These are phyloP conservation scores for Brettanomyces sp. DNA, from an alignment of 805 yeast species.

Conservation along the genomic window DNA sequence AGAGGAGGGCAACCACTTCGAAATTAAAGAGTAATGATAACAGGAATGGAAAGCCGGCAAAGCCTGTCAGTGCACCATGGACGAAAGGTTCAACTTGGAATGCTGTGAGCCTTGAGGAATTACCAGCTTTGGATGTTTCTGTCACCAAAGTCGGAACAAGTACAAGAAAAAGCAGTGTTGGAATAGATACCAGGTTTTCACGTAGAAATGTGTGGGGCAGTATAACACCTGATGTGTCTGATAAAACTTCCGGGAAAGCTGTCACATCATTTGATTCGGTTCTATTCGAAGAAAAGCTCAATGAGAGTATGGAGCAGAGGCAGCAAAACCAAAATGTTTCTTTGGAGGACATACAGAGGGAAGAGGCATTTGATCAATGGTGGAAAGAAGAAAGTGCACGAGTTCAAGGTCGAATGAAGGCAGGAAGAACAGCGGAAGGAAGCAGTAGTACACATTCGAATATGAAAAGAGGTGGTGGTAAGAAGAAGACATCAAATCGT, in stretches of 20 bases:
- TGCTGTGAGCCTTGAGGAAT: neutral
- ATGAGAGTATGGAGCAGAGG: constrained; percentile 18
- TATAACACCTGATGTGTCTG: neutral
- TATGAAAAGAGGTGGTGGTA: neutral
- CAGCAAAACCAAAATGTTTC: constrained; percentile 22
- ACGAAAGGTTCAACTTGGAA: neutral
- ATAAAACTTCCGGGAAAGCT: constrained; percentile 8
- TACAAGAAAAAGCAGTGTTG: neutral
- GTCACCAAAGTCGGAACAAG: neutral
- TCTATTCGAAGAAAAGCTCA: constrained; percentile 15
- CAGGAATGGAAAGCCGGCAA: neutral
- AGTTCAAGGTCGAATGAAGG: constrained; percentile 38
- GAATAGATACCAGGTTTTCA: neutral
- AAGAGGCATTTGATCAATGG: constrained; percentile 81
- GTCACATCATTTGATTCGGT: constrained; percentile 18
- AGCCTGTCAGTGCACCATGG: neutral
- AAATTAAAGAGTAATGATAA: neutral
- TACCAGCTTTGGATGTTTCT: neutral
- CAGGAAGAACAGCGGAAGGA: neutral
- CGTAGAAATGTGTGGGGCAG: neutral
- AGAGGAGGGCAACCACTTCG: constrained; percentile 5
- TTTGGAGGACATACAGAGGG: constrained; percentile 65
- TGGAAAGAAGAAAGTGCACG: constrained; percentile 72
- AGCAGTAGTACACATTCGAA: neutral
- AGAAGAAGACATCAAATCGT: neutral